Evolutionary conservation across 805 yeast genomes (phyloP), one percentile per base, ranked within the genome.

Genomic region (Yamadazyma kitorensis): DNA sequence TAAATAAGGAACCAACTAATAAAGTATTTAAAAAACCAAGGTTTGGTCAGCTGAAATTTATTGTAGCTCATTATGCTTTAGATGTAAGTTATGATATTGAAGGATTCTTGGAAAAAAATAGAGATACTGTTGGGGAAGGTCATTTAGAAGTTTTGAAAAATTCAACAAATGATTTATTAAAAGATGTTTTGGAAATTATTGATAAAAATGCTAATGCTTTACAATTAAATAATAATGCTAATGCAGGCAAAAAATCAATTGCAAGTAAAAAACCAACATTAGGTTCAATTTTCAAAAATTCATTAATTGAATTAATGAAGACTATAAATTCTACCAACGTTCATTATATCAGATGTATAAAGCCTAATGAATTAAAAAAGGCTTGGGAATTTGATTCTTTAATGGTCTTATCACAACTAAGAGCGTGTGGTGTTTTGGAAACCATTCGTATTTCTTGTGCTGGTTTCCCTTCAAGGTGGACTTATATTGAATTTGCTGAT

Each of bases 401-500:
- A 27, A 89, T 91, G 97, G 98, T 91, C 10, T 71, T 93, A 41
- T 82, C 95, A 5, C 98, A 91, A 61, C 72, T 91, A 43, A 78
- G 98, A 57, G 98, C 98, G 5, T 91, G 98, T 71, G 98, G 98
- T 82, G 98, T 91, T 29, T 70, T 91, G 48, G 98, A 93, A 58
- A 93, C 98, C 2, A 91, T 91, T 54, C 72, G 96, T 52, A 91
- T 91, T 30, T 89, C 97, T 2, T 89, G 97, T 65, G 97, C 96
- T 32, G 98, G 98, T 25, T 91, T 89, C 74, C 98, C 98, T 12
- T 83, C 96, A 0, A 74, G 97, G 55, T 87, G 96, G 88, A 78
- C 95, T 2, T 93, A 87, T 55, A 88, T 82, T 33, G 98, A 93
- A 55, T 91, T 91, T 68, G 95, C 88, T 13, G 76, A 80, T 43